Conservation (phyloP, 73 alveolate species). For the Blepharisma japonicum region DNA sequence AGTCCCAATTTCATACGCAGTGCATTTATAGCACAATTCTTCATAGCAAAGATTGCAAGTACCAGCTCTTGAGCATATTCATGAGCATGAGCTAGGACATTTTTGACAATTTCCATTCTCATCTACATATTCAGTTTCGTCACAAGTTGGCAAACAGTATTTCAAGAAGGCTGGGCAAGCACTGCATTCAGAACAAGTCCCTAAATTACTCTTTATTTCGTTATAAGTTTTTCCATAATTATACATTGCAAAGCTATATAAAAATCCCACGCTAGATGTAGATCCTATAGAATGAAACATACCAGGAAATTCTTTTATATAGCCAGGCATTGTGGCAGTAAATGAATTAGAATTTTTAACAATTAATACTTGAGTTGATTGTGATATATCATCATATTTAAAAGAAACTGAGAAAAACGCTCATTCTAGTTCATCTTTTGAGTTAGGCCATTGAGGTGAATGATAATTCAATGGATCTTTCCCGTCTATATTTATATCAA, state of each 20-base stretch:
- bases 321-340: background rate
- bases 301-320: background rate
- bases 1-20: background rate
- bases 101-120: no score
- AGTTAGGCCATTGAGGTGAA: constrained; percentile 59
- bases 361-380: background rate
- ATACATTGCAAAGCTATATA: constrained; percentile 40
- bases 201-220: constrained; percentile 69
- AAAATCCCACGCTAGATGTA: constrained; percentile 38
- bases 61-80: no score
- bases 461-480: constrained; percentile 58
- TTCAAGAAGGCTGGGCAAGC: constrained; percentile 61
- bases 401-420: background rate
- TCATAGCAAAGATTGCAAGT: no score
- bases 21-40: no score
- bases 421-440: constrained; percentile 47
- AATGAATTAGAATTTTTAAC: background rate
- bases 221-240: constrained; percentile 55
- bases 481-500: constrained; percentile 64
- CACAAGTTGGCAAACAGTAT: background rate
- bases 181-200: constrained; percentile 50
- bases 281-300: background rate
- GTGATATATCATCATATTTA: background rate
- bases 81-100: no score
- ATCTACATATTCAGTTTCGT: no score